Evolutionary conservation across 2,329 filamentous ascomycete species (phyloP).

Genomic region (Sclerotinia spermophila): DNA sequence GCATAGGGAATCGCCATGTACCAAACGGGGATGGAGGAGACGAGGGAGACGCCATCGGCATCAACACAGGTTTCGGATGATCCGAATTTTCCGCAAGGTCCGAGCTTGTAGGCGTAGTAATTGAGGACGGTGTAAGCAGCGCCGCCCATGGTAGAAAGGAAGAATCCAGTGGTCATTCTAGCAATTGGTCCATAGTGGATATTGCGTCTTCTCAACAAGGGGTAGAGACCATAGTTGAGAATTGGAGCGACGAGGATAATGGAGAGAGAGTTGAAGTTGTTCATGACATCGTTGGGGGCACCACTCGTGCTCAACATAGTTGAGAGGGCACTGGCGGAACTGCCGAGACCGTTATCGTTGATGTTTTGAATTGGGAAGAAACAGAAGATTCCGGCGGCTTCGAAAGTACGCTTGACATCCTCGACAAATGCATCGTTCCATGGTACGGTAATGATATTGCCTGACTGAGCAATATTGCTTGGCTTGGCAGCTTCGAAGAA

Average conservation of each 20-base stretch:
- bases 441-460: conserved; percentile 66
- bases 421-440: conserved; percentile 82
- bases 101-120: conserved; percentile 59
- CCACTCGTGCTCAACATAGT: conserved; percentile 64
- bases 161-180: conserved; percentile 68
- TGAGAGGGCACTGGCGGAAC: conserved; percentile 47
- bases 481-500: conserved; percentile 70
- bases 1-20: conserved; percentile 55
- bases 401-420: conserved; percentile 66
- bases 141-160: conserved; percentile 59
- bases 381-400: conserved; percentile 65
- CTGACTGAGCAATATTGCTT: conserved; percentile 51
- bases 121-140: conserved; percentile 54
- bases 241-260: conserved; percentile 72
- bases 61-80: conserved; percentile 27
- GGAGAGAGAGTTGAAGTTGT: conserved; percentile 71
- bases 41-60: conserved; percentile 25
- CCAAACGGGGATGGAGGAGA: conserved; percentile 48
- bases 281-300: conserved; percentile 72
- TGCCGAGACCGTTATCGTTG: conserved; percentile 45
- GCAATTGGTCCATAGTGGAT: conserved; percentile 71
- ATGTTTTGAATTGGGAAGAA: conserved; percentile 47
- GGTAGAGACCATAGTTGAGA: conserved; percentile 65
- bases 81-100: conserved; percentile 52
- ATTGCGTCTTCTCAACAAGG: conserved; percentile 57